Evolutionary conservation across 768 basidiomycete genomes (phyloP).

Genomic region (Lactarius evosmus): DNA sequence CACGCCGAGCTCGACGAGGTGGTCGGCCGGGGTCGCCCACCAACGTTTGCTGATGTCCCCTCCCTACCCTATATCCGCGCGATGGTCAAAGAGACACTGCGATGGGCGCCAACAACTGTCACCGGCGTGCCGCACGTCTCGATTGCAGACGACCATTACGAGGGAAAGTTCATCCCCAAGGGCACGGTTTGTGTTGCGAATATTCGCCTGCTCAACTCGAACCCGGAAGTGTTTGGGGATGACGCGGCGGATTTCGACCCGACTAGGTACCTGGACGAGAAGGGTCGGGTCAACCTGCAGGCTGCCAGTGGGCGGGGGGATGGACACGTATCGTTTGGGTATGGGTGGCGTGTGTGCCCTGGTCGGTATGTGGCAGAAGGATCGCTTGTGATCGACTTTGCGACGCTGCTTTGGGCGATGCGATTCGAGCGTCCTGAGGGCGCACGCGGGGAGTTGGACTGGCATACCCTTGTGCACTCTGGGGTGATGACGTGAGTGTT

Average conservation of each 20-base stretch:
- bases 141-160: conserved; percentile 16
- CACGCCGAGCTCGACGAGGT: conserved; percentile 44
- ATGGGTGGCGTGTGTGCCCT: conserved; percentile 34
- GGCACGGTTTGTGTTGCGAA: conserved; percentile 10
- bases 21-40: conserved; percentile 37
- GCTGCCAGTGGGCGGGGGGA: conserved; percentile 31
- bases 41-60: conserved; percentile 34
- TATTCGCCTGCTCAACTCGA: conserved; percentile 6
- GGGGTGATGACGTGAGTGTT: conserved; percentile 19
- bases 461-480: not conserved
- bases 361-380: conserved; percentile 35
- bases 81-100: conserved; percentile 36
- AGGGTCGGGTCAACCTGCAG: not conserved
- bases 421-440: conserved; percentile 20
- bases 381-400: conserved; percentile 35
- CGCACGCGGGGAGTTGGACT: conserved; percentile 7
- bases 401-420: conserved; percentile 32
- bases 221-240: not conserved
- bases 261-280: conserved; percentile 2
- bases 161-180: conserved; percentile 24
- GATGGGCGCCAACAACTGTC: conserved; percentile 31
- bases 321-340: conserved; percentile 32
- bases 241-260: not conserved
- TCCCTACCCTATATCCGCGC: conserved; percentile 40
- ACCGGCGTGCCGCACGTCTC: conserved; percentile 23